phyloP scores from a whole-genome alignment of 139 green algal genomes.

The Edaphochlamys debaryana region DNA sequence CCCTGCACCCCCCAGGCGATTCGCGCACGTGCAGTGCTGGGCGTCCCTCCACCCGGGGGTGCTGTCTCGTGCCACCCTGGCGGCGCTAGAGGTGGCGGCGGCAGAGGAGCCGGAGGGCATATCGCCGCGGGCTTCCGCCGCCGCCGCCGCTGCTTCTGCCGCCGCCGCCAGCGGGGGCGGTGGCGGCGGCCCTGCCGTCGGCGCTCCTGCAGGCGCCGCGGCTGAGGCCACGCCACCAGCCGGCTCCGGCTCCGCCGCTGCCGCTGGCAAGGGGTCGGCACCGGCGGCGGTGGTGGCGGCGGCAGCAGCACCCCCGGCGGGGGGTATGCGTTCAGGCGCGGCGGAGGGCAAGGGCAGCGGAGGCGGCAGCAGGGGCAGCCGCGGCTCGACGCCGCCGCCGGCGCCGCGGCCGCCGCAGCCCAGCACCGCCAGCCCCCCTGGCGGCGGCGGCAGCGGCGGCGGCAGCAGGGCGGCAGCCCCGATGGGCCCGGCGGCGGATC shows the following conservation, averaged over 20 bases:
- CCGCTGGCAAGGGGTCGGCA: too few relatives aligned
- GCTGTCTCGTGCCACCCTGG: constrained; percentile 28
- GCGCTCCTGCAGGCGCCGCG: background rate
- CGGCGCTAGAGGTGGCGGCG: constrained; percentile 29
- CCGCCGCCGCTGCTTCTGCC: background rate
- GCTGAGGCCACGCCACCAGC: background rate
- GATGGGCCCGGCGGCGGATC: too few relatives aligned
- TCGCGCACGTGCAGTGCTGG: constrained; percentile 76
- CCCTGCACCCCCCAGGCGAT: background rate
- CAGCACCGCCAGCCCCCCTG: background rate
- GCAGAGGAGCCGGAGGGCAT: constrained; percentile 1
- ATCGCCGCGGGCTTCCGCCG: too few relatives aligned
- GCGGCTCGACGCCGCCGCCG: background rate
- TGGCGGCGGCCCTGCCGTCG: too few relatives aligned
- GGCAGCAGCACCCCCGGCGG: too few relatives aligned
- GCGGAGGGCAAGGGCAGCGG: background rate
- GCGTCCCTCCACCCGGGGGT: constrained; percentile 39
- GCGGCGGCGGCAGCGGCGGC: background rate
- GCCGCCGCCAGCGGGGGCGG: too few relatives aligned
- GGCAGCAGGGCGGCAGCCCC: background rate
- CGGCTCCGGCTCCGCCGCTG: background rate
- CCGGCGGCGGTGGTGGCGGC: too few relatives aligned
- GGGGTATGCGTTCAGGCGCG: too few relatives aligned
- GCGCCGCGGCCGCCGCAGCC: too few relatives aligned
- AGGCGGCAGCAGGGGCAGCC: background rate